phyloP scores from a whole-genome alignment of 495 filamentous ascomycete species.

The Pyrenula massariospora region DNA sequence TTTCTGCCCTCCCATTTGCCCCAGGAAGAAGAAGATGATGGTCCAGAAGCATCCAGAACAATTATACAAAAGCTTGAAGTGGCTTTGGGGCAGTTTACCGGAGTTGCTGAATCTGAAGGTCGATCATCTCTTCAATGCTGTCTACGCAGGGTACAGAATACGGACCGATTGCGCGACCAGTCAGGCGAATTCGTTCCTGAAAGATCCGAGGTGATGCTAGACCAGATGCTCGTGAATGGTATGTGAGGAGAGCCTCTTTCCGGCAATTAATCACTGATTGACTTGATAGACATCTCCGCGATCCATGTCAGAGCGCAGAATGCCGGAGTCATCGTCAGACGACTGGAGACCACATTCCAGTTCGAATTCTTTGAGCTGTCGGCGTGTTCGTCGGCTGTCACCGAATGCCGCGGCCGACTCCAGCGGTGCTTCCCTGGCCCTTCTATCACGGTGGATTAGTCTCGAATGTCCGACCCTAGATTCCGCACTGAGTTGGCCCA shows the following conservation, averaged over 20 bases:
- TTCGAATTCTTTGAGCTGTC: conserved; percentile 44
- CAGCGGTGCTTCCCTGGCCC: conserved; percentile 38
- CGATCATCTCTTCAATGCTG: background rate
- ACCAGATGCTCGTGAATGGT: conserved; percentile 4
- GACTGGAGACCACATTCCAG: conserved; percentile 4
- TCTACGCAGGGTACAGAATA: conserved; percentile 8
- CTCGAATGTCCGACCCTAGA: conserved; percentile 12
- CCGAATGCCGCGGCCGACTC: conserved; percentile 30
- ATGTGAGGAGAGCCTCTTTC: background rate
- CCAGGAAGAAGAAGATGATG: conserved; percentile 20
- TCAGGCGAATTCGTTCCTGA: background rate
- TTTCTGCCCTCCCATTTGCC: conserved; percentile 42
- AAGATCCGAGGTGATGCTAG: conserved; percentile 3
- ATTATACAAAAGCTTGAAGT: conserved; percentile 4
- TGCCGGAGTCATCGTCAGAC: conserved; percentile 35
- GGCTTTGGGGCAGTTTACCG: conserved; percentile 7
- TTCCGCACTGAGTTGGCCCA: conserved; percentile 24
- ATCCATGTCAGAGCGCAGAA: conserved; percentile 42
- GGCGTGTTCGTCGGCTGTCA: conserved; percentile 25
- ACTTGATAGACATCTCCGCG: conserved; percentile 12
- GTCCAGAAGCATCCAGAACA: background rate
- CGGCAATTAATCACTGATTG: background rate
- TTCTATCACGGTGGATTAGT: conserved; percentile 19
- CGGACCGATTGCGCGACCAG: conserved; percentile 5
- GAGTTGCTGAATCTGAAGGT: no score